phyloP scores from a whole-genome alignment of 169 alveolate genomes.

The Cryptosporidium felis region DNA sequence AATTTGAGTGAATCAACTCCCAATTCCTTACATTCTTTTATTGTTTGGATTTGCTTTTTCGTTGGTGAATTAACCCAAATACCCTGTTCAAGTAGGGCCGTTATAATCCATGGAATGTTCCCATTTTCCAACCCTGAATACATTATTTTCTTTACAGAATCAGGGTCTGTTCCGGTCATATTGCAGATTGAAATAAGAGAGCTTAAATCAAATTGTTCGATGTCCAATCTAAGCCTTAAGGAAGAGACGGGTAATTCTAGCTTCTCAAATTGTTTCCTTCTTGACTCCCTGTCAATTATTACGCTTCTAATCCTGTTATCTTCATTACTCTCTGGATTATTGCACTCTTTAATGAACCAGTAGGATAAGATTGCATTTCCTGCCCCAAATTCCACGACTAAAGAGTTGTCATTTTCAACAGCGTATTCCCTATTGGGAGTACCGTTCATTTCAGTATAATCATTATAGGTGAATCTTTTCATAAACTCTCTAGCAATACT shows the following conservation, averaged over 20 bases:
- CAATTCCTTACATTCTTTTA: not conserved
- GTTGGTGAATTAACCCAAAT: constrained; percentile 20
- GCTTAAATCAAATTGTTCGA: constrained; percentile 32
- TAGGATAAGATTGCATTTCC: constrained; percentile 63
- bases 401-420: not conserved
- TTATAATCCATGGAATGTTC: constrained; percentile 39
- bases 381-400: constrained; percentile 58
- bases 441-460: not conserved
- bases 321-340: not conserved
- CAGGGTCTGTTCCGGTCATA: not conserved
- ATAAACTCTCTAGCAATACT: constrained; percentile 2
- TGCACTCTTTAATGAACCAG: constrained; percentile 46
- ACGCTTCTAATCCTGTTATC: not conserved
- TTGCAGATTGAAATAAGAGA: constrained; percentile 21
- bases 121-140: constrained; percentile 12
- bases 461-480: not conserved
- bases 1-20: constrained; percentile 7
- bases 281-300: constrained; percentile 59
- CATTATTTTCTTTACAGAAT: not conserved
- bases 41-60: not conserved
- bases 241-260: not conserved
- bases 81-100: not conserved
- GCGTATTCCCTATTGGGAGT: not conserved
- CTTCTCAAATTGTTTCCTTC: constrained; percentile 65
- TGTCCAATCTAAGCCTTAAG: constrained; percentile 54